Evolutionary conservation across 2,329 filamentous ascomycete genomes (phyloP), one percentile per base, ranked within the genome.

Genomic region (Tolypocladium tropicale): DNA sequence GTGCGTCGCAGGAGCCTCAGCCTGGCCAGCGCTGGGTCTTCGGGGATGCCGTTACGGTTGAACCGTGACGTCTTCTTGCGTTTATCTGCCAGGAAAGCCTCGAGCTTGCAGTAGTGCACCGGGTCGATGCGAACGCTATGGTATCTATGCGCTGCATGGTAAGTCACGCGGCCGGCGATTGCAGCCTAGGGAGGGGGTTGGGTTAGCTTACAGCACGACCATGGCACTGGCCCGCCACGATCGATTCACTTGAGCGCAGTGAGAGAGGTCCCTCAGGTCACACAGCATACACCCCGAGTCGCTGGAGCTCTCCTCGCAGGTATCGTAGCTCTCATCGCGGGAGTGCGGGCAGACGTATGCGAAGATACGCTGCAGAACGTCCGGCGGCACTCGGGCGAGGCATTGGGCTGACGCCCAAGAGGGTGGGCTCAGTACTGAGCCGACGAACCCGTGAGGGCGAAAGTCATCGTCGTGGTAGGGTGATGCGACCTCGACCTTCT

Each of bases 91-190:
- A 96, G 82, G 63, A 88, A 77, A 57, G 89, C 86, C 72, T 97
- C 93, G 64, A 89, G 86, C 61, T 88, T 84, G 76, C 93, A 97
- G 74, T 96, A 96, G 73, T 97, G 93, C 34, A 96, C 92, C 21
- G 89, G 83, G 69, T 97, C 93, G 69, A 97, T 94, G 58, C 92
- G 89, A 62, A 97, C 85, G 75, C 90, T 92, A 65, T 86, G 85
- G 70, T 95, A 95, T 62, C 90, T 95, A 64, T 39, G 39, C 53
- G 28, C 16, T 30, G 32, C 7, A 25, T 7, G n/a, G 25, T 53
- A 37, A 52, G 34, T n/a, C 16, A 50, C 32, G 11, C 43, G 34
- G 32, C 41, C n/a, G 43, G 28, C 51, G 49, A 11, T 21, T 6
- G 16, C 10, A 34, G 32, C 2, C 14, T 18, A n/a, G n/a, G n/a